phyloP scores from a whole-genome alignment of 1,284 basidiomycete species.

The Schizophyllum amplum region DNA sequence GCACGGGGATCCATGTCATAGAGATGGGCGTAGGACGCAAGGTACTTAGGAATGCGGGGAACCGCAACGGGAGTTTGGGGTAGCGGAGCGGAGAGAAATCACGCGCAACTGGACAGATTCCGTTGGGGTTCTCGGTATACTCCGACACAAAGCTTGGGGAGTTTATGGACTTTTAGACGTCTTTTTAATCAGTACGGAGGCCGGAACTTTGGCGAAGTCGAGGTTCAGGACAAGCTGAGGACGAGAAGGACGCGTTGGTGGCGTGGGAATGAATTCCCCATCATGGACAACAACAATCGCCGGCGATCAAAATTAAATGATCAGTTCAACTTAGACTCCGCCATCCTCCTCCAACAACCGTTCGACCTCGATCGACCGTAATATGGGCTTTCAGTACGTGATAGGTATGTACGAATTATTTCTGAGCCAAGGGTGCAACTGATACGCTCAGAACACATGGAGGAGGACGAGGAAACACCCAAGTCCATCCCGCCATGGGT shows the following conservation, averaged over 20 bases:
- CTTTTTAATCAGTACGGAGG: too few relatives aligned
- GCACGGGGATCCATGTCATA: conserved; percentile 6
- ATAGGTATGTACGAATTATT: conserved; percentile 22
- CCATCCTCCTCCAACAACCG: neutral
- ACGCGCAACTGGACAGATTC: neutral
- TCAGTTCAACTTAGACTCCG: neutral
- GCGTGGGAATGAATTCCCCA: neutral
- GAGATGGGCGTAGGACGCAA: neutral
- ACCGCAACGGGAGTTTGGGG: neutral
- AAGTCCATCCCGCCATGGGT: conserved; percentile 84
- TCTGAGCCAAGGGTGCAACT: conserved; percentile 2
- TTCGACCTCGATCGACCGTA: neutral
- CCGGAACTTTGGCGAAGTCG: too few relatives aligned
- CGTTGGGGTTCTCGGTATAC: neutral
- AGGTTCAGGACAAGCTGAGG: neutral
- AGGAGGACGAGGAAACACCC: conserved; percentile 77
- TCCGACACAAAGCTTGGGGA: neutral
- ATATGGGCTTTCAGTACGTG: conserved; percentile 28
- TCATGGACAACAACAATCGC: neutral
- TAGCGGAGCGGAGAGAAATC: neutral
- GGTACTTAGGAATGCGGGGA: neutral
- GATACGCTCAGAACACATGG: conserved; percentile 76
- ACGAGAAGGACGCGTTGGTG: neutral
- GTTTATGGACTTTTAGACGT: too few relatives aligned
- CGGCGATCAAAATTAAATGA: neutral